Evolutionary conservation across 768 basidiomycete genomes (phyloP), one percentile per base, ranked within the genome.

Genomic region (Paxillus rubicundulus): DNA sequence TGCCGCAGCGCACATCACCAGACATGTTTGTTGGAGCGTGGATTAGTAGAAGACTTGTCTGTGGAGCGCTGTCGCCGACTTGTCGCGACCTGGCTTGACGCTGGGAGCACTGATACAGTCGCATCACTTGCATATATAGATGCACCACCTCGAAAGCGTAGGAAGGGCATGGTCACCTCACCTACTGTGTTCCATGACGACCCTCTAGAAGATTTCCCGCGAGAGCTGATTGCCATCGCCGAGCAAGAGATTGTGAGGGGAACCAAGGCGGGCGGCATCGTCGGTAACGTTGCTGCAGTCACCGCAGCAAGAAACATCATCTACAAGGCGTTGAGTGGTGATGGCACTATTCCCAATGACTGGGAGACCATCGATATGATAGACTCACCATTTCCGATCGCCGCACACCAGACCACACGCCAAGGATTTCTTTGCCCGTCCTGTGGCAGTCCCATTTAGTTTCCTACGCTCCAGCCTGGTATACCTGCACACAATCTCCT

Each of bases 241-340:
- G 61, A 72, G 24, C 83, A 82, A 58, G 83, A 77, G 0, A 80
- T 85, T 37, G 66, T 82, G 8, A 73, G 77, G 18, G 83, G 83
- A 0, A 67, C 55, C 0, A 60, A 64, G 4, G 56, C 42, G 1
- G 77, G 77, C 0, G 79, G 82, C 1, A 56, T 84, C 0, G 72
- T 75, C 1, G 84, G 84, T 2, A 85, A 85, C 54, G 62, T 82
- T 0, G 54, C 65, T 1, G 60, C 73, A 20, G 82, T 85, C 3
- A 63, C 73, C 7, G 59, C 65, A 0, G 81, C 84, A 1, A 70
- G 84, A 41, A 63, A 69, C 30, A 52, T 81, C n/a, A 77, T 84
- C 18, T 77, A 76, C 55, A 58, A 49, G 1, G 61, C 64, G 2
- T 56, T 82, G n/a, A 56, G 49, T 8, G 65, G 59, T 0, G 57